A percentile compares a stretch with the other conserved stretches of the same genome.
These are phyloP conservation scores for Thelephora ganbajun DNA, from an alignment of 768 basidiomycete genomes.

Conservation along the genomic window DNA sequence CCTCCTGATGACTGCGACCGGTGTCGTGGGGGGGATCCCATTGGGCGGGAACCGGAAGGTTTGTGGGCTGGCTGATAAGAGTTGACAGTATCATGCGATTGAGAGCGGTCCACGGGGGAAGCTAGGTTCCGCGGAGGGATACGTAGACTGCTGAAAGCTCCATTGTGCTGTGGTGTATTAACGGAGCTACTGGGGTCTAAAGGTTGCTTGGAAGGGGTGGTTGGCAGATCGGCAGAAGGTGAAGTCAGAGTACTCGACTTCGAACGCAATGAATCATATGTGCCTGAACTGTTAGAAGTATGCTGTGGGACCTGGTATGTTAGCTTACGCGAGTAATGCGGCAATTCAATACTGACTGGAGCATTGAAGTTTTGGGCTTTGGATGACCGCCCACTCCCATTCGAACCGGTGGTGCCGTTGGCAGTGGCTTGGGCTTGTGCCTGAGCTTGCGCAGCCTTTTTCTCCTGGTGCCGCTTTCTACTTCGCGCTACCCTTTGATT, in stretches of 20 bases:
- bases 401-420: neutral
- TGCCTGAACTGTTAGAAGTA: constrained; percentile 18
- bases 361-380: constrained; percentile 20
- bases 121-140: too few relatives aligned
- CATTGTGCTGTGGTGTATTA: neutral
- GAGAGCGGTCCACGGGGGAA: too few relatives aligned
- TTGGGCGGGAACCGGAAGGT: too few relatives aligned
- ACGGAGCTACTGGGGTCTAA: neutral
- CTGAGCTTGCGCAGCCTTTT: constrained; percentile 27
- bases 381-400: constrained; percentile 13
- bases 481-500: constrained; percentile 94
- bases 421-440: constrained; percentile 14
- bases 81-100: too few relatives aligned
- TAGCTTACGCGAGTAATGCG: neutral
- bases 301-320: neutral
- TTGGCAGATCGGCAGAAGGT: neutral
- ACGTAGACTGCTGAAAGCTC: neutral
- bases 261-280: neutral
- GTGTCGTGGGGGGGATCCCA: neutral
- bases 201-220: neutral
- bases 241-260: neutral
- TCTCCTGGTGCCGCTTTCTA: constrained; percentile 66
- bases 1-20: neutral
- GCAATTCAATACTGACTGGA: constrained; percentile 13
- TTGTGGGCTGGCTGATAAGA: too few relatives aligned